Percentiles rank a stretch among this genome's conserved stretches.
Evolutionary conservation across 2,329 filamentous ascomycete species (phyloP).

Genomic region (Talaromyces funiculosus): DNA sequence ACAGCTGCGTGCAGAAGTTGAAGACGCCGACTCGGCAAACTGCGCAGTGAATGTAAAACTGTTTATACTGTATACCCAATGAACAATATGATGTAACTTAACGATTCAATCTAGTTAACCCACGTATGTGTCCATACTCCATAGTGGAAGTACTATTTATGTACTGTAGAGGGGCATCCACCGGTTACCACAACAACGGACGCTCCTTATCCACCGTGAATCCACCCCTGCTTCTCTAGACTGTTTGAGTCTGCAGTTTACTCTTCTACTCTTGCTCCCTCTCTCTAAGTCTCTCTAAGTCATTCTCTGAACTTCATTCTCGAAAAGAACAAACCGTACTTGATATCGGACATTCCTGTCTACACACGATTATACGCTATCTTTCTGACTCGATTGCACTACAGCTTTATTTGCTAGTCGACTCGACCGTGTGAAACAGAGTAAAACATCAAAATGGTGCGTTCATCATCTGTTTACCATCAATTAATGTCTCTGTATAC

Average conservation of each 20-base stretch:
- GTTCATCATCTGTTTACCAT: neutral
- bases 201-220: conserved; percentile 8
- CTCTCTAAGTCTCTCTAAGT: too few species aligned
- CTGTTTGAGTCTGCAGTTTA: too few species aligned
- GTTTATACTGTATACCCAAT: neutral
- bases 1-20: conserved; percentile 69
- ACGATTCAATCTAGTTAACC: neutral
- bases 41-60: neutral
- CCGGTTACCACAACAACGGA: conserved; percentile 15
- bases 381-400: neutral
- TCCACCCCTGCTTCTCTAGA: conserved; percentile 13
- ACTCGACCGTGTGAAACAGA: neutral
- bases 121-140: too few species aligned
- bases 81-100: neutral
- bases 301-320: neutral
- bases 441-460: neutral
- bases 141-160: neutral
- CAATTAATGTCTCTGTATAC: neutral
- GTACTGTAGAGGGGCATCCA: neutral
- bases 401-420: neutral
- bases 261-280: too few species aligned
- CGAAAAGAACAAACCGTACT: neutral
- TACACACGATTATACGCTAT: too few species aligned
- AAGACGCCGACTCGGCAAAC: conserved; percentile 9
- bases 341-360: neutral